These are phyloP conservation scores for Cercospora zeina DNA, from an alignment of 2,329 filamentous ascomycete species.

Conservation along the genomic window DNA sequence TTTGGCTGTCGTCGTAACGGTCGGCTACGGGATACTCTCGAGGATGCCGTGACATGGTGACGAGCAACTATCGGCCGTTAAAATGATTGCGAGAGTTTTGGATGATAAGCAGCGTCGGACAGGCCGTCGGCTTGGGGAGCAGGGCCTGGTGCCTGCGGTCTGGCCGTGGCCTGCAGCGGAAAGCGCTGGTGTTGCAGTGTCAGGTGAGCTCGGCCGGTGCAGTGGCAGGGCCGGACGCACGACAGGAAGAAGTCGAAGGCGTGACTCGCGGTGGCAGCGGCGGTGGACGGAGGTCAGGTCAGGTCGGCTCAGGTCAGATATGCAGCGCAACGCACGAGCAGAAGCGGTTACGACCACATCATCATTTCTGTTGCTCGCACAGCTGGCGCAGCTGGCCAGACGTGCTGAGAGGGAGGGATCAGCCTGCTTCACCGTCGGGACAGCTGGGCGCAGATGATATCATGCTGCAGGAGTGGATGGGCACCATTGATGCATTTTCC, in stretches of 20 bases:
- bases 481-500: conserved; percentile 9
- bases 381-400: conserved; percentile 7
- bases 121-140: conserved; percentile 3
- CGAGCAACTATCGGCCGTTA: conserved; percentile 11
- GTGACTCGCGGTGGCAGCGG: conserved; percentile 6
- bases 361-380: background rate
- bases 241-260: background rate
- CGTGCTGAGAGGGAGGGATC: conserved; percentile 2
- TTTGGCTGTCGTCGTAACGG: conserved; percentile 52
- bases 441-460: conserved; percentile 8
- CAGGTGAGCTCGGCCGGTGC: conserved; percentile 15
- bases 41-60: conserved; percentile 36
- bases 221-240: background rate
- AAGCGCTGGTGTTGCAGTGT: conserved; percentile 7
- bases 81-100: conserved; percentile 7
- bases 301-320: background rate
- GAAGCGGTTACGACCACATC: conserved; percentile 4
- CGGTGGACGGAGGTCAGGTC: conserved; percentile 4
- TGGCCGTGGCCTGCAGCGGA: conserved; percentile 9
- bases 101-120: conserved; percentile 6
- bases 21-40: conserved; percentile 40
- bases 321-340: no score
- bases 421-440: conserved; percentile 3
- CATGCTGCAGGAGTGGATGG: conserved; percentile 10
- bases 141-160: background rate